Evolutionary conservation across 805 yeast species (phyloP).

Genomic region (Monosporozyma aquatica): DNA sequence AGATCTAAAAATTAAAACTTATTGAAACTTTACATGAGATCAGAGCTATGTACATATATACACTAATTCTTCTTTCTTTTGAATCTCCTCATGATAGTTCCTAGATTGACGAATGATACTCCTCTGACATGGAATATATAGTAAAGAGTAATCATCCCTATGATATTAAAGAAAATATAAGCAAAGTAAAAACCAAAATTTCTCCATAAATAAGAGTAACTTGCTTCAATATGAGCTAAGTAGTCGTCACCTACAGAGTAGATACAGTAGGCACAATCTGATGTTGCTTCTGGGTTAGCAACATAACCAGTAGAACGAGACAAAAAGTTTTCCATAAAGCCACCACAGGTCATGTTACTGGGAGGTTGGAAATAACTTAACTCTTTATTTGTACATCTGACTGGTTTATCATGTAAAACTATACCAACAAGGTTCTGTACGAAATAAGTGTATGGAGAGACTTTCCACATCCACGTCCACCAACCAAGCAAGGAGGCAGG

Average conservation of each 20-base stretch:
- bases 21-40: not conserved
- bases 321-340: conserved; percentile 17
- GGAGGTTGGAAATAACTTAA: conserved; percentile 17
- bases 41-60: not conserved
- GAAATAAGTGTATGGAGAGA: conserved; percentile 37
- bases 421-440: conserved; percentile 39
- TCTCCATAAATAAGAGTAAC: conserved; percentile 41
- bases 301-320: conserved; percentile 19
- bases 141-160: conserved; percentile 36
- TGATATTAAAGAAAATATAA: conserved; percentile 38
- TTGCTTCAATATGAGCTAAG: conserved; percentile 31
- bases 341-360: conserved; percentile 18
- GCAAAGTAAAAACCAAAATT: conserved; percentile 48
- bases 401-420: conserved; percentile 39
- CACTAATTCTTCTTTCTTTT: conserved; percentile 2
- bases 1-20: too few species aligned
- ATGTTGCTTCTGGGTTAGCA: conserved; percentile 31
- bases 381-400: conserved; percentile 33
- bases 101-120: not conserved
- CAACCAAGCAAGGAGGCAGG: conserved; percentile 34
- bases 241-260: conserved; percentile 44
- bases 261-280: conserved; percentile 49
- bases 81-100: not conserved
- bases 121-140: conserved; percentile 42
- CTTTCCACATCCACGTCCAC: conserved; percentile 36